These are phyloP conservation scores for Rhizopogon vulgaris DNA, from an alignment of 768 basidiomycete species.

Conservation along the genomic window DNA sequence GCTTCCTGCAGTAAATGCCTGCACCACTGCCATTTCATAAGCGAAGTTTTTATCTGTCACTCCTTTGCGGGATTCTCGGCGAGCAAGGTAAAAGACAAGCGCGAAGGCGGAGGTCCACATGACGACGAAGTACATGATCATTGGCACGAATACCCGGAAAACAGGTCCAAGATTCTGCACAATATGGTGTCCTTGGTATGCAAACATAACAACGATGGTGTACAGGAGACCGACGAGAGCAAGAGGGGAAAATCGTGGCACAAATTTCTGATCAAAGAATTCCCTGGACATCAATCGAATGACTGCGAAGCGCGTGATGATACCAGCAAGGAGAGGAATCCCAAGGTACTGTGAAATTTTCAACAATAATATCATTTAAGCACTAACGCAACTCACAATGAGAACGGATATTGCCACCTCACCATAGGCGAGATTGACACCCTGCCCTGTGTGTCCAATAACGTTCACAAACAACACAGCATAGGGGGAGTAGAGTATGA, in stretches of 20 bases:
- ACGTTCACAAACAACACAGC: slow-evolving; percentile 70
- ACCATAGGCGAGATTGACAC: slow-evolving; percentile 48
- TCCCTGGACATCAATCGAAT: slow-evolving; percentile 37
- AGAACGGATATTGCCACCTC: slow-evolving; percentile 60
- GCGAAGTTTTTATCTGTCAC: slow-evolving; percentile 24
- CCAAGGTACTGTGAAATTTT: slow-evolving; percentile 59
- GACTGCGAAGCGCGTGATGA: slow-evolving; percentile 58
- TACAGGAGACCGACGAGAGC: slow-evolving; percentile 74
- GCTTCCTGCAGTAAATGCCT: slow-evolving; percentile 73
- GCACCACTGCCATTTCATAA: slow-evolving; percentile 72
- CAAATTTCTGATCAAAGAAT: slow-evolving; percentile 49
- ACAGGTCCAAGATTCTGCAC: slow-evolving; percentile 68
- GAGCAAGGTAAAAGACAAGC: slow-evolving; percentile 43
- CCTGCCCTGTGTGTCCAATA: slow-evolving; percentile 40
- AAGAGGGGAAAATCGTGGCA: slow-evolving; percentile 63
- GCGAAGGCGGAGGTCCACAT: slow-evolving; percentile 68
- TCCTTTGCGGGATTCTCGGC: slow-evolving; percentile 20
- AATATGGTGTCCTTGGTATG: slow-evolving; percentile 64
- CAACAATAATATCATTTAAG: neutral
- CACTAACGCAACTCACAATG: slow-evolving; percentile 45
- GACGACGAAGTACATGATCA: slow-evolving; percentile 71
- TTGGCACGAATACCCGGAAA: slow-evolving; percentile 76
- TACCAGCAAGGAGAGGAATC: slow-evolving; percentile 68
- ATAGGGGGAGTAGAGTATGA: slow-evolving; percentile 62
- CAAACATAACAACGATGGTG: slow-evolving; percentile 74